Evolutionary conservation across 352 stramenopile species (phyloP).

Genomic region (Phytopythium mirpurense): DNA sequence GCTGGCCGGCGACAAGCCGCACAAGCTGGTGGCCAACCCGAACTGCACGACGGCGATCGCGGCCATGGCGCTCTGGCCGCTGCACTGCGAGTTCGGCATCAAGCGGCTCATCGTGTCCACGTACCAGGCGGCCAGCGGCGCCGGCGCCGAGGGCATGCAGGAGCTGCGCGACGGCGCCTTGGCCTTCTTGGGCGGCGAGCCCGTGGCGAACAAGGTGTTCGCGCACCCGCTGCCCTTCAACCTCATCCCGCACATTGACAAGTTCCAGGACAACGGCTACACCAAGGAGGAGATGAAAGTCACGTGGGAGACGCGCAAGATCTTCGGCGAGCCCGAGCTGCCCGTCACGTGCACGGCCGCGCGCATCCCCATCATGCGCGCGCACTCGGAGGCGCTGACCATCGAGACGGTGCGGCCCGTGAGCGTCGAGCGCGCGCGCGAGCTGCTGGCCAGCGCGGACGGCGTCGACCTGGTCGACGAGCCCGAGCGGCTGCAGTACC

Average conservation of each 20-base stretch:
- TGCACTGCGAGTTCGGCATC: constrained; percentile 95
- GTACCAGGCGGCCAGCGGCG: constrained; percentile 92
- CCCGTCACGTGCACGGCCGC: constrained; percentile 92
- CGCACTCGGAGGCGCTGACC: constrained; percentile 96
- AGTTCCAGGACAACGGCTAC: constrained; percentile 98
- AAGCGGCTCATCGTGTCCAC: constrained; percentile 96
- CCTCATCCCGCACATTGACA: constrained; percentile 99
- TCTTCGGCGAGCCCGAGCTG: constrained; percentile 89
- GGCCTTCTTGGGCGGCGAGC: constrained; percentile 72
- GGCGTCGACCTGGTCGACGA: constrained; percentile 95
- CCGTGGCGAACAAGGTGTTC: constrained; percentile 91
- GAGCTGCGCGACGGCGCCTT: constrained; percentile 90
- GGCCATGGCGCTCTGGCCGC: constrained; percentile 95
- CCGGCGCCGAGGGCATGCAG: constrained; percentile 92
- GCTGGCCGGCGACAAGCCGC: constrained; percentile 24
- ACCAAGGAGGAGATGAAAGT: constrained; percentile 99
- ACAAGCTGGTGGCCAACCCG: constrained; percentile 97
- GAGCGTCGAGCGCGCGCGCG: constrained; percentile 74
- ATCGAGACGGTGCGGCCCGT: constrained; percentile 92
- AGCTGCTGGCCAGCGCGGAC: constrained; percentile 79
- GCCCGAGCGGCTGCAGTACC: constrained; percentile 83
- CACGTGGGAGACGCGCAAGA: constrained; percentile 98
- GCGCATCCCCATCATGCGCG: constrained; percentile 95
- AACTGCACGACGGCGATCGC: constrained; percentile 99
- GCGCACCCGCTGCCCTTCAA: constrained; percentile 98